phyloP scores from a whole-genome alignment of 1,284 basidiomycete species.

The Farysia itapuensis region DNA sequence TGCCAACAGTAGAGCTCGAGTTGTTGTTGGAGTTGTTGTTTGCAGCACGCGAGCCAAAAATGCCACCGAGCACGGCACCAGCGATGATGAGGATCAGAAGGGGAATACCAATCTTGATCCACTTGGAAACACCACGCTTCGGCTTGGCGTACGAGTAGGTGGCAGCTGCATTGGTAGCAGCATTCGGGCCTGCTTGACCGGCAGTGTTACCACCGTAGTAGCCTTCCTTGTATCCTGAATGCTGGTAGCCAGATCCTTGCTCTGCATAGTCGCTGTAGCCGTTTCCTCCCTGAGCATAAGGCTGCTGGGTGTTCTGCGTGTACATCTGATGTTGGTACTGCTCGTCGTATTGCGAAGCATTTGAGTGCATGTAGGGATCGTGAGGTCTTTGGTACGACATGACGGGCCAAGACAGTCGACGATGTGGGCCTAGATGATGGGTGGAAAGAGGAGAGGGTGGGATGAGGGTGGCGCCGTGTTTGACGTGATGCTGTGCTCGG shows the following conservation, averaged over 20 bases:
- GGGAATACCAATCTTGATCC: conserved; percentile 50
- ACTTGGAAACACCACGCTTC: conserved; percentile 47
- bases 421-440: not conserved
- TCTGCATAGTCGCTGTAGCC: conserved; percentile 41
- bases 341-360: conserved; percentile 55
- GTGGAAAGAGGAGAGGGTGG: not conserved
- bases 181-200: conserved; percentile 8
- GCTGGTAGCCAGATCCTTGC: conserved; percentile 28
- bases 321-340: conserved; percentile 39
- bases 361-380: conserved; percentile 52
- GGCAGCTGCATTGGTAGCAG: conserved; percentile 32
- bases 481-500: too few relatives aligned
- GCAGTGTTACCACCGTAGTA: conserved; percentile 23
- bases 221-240: conserved; percentile 32
- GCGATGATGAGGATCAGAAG: conserved; percentile 58
- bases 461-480: too few relatives aligned
- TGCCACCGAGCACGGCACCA: conserved; percentile 73
- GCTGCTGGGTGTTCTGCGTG: conserved; percentile 10
- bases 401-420: conserved; percentile 10
- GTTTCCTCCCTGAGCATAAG: conserved; percentile 7
- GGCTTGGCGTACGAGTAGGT: conserved; percentile 53
- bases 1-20: conserved; percentile 49
- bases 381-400: conserved; percentile 50
- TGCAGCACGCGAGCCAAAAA: conserved; percentile 67
- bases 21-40: conserved; percentile 60